phyloP scores from a whole-genome alignment of 176 grass and related monocot genomes.

The Saccharum spontaneum region DNA sequence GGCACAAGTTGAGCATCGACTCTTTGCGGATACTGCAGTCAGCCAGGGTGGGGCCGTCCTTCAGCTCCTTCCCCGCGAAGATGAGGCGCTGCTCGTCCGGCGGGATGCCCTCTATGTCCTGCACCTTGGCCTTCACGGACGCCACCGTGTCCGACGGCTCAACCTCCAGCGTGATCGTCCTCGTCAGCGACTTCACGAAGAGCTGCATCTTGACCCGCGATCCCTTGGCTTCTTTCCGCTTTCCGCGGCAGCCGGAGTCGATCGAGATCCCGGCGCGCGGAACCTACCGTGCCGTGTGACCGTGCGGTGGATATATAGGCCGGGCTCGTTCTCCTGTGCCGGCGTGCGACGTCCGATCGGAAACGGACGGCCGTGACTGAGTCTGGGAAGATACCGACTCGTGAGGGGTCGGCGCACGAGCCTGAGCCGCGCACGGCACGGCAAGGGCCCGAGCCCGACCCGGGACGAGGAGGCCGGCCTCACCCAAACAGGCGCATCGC shows the following conservation, averaged over 20 bases:
- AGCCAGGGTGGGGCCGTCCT: constrained; percentile 51
- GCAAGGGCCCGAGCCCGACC: background rate
- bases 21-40: constrained; percentile 70
- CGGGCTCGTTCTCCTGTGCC: background rate
- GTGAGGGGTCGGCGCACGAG: constrained; percentile 11
- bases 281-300: background rate
- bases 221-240: background rate
- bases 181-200: constrained; percentile 5
- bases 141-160: constrained; percentile 15
- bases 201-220: constrained; percentile 1
- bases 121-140: constrained; percentile 67
- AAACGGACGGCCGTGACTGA: background rate
- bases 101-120: constrained; percentile 70
- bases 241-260: background rate
- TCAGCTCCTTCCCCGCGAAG: constrained; percentile 57
- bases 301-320: background rate
- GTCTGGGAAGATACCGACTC: constrained; percentile 6
- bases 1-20: constrained; percentile 54
- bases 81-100: constrained; percentile 79
- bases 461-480: background rate
- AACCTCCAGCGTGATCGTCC: constrained; percentile 15
- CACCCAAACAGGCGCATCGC: background rate
- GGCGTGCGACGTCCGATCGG: background rate
- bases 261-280: background rate
- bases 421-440: constrained; percentile 2